Base-by-base conservation (phyloP, 2,329 filamentous ascomycete species). In the Pseudomassariella vexata region DNA sequence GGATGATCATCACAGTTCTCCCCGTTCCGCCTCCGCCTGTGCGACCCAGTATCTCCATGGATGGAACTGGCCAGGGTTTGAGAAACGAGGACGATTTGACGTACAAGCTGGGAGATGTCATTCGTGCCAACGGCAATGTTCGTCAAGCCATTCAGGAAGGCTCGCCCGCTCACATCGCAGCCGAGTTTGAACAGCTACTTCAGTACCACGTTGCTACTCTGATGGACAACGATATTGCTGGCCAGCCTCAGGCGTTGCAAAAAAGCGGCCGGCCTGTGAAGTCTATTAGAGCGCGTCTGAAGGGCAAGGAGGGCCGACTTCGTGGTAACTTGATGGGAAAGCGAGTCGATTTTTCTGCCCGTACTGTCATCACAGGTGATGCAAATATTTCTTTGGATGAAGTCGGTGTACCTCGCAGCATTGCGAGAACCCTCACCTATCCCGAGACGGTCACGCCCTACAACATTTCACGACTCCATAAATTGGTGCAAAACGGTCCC, bases 291-390 rank as follows among this genome's bases (percentile, higher is more conserved):
- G 88, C 88, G 39, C 89, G 92, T 63, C 73, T 99, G 57, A 99
- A 99, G 79, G 94, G 94, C 42, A 99, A 99, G 65, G 92, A 99
- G 57, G 92, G 92, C 47, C 88, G 92, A 71, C 78, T 99, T 16
- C 83, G 92, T 66, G 92, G 94, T 56, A 99, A 98, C 62, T 70
- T 98, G 71, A 98, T 98, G 94, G 92, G 92, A 43, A 99, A 98
- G 66, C 88, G 89, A 78, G 92, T 98, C 39, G 92, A 99, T 57
- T 98, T 98, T 55, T 98, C 94, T 1, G 94, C 94, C 22, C 92
- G 92, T 81, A 99, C 94, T 19, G 92, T 99, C 66, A 98, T 99
- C 59, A 98, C 94, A 32, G 92, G 92, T 66, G 92, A 98, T 55
- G 92, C 92, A 38, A 98, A 96, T 56, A 66, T 98, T 46, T 95